Conservation (phyloP, 2,329 filamentous ascomycete genomes). For the Triangularia setosa region DNA sequence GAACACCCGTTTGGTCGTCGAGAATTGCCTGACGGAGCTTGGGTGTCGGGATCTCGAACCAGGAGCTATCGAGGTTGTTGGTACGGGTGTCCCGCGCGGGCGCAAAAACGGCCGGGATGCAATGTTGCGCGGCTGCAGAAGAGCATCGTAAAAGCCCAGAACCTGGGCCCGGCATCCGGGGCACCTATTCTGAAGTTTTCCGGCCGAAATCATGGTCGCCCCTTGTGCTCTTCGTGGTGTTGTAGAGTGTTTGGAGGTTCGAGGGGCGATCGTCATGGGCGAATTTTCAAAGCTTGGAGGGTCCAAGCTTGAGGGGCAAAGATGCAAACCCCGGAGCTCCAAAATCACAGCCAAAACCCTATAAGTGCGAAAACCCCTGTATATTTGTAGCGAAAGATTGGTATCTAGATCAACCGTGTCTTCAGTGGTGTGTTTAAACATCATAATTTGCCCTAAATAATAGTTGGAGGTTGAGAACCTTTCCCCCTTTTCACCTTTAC, state of each 20-base stretch:
- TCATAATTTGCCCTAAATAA: no score
- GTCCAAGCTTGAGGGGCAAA: slow-evolving; percentile 13
- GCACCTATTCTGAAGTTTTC: slow-evolving; percentile 35
- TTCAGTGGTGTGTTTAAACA: no score
- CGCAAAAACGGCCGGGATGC: slow-evolving; percentile 18
- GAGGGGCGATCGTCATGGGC: slow-evolving; percentile 1
- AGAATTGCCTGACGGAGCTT: slow-evolving; percentile 21
- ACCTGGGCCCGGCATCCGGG: slow-evolving; percentile 38
- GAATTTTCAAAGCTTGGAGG: slow-evolving; percentile 12
- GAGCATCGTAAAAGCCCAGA: slow-evolving; percentile 35
- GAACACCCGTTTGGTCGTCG: slow-evolving; percentile 16
- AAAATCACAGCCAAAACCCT: neutral
- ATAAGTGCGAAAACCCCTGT: neutral
- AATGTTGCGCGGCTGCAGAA: slow-evolving; percentile 28
- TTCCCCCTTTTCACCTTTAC: no score
- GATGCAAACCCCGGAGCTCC: neutral
- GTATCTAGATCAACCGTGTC: no score
- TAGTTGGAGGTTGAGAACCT: no score
- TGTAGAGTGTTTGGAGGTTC: slow-evolving; percentile 4
- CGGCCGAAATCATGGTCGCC: slow-evolving; percentile 36
- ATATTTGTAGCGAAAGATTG: neutral
- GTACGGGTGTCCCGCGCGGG: slow-evolving; percentile 3
- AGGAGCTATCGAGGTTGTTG: slow-evolving; percentile 3
- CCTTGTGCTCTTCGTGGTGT: slow-evolving; percentile 7
- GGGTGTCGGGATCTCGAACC: slow-evolving; percentile 10